Percentiles rank a stretch among this genome's conserved stretches.
Evolutionary conservation across 352 stramenopile genomes (phyloP).

Genomic region (Globisporangium splendens): DNA sequence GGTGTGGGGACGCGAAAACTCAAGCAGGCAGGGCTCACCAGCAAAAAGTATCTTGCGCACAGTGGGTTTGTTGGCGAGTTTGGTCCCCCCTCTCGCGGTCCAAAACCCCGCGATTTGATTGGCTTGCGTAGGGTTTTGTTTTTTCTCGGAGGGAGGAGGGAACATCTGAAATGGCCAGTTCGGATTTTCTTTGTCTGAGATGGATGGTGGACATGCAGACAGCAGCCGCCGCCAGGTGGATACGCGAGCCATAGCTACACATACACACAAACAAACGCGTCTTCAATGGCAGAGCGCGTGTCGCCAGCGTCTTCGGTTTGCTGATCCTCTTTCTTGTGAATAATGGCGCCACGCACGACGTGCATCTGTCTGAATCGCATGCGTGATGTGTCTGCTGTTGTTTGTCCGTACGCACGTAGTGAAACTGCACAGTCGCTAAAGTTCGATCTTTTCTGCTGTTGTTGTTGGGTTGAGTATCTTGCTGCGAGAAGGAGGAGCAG

Average conservation of each 20-base stretch:
- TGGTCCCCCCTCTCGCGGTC: slow-evolving; percentile 7
- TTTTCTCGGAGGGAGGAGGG: not conserved
- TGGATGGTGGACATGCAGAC: not conserved
- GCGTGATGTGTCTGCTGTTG: not conserved
- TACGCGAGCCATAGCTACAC: not conserved
- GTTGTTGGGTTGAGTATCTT: not conserved
- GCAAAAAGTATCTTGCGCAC: slow-evolving; percentile 27
- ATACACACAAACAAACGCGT: not conserved
- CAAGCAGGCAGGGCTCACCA: slow-evolving; percentile 5
- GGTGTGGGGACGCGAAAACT: slow-evolving; percentile 2
- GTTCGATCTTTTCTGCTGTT: not conserved
- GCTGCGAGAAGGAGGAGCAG: not conserved
- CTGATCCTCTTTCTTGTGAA: too few species aligned
- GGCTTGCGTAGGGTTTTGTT: too few species aligned
- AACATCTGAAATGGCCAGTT: not conserved
- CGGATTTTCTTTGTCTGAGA: not conserved
- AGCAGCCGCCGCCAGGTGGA: not conserved
- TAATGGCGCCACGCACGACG: not conserved
- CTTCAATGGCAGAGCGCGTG: not conserved
- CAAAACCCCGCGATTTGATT: not conserved
- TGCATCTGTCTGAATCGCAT: slow-evolving; percentile 1
- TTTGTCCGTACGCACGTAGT: not conserved
- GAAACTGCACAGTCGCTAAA: not conserved
- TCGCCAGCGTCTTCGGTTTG: too few species aligned
- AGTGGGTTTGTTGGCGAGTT: slow-evolving; percentile 2